These are phyloP conservation scores for Venturia carpophila DNA, from an alignment of 2,329 filamentous ascomycete genomes.

Conservation along the genomic window DNA sequence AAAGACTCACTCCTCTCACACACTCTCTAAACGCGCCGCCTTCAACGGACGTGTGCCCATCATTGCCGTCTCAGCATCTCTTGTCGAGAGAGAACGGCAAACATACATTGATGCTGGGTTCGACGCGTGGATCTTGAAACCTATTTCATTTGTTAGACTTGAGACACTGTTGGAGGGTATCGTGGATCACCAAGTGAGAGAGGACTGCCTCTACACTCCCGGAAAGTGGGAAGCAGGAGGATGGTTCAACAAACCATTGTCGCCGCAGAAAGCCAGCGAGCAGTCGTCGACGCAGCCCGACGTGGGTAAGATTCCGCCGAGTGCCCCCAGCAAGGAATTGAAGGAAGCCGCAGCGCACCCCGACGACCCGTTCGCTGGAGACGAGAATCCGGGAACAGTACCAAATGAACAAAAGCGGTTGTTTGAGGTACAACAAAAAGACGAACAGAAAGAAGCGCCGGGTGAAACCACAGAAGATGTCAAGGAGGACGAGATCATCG, in stretches of 20 bases:
- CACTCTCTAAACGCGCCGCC: slow-evolving; percentile 51
- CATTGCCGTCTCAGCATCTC: slow-evolving; percentile 78
- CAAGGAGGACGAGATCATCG: neutral
- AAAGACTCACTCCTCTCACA: slow-evolving; percentile 41
- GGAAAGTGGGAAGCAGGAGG: slow-evolving; percentile 80
- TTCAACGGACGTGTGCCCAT: slow-evolving; percentile 65
- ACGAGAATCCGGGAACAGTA: neutral
- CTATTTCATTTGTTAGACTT: slow-evolving; percentile 71
- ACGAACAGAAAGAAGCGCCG: neutral
- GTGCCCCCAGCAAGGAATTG: neutral
- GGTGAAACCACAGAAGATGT: neutral
- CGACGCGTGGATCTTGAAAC: slow-evolving; percentile 86
- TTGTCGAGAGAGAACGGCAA: slow-evolving; percentile 61
- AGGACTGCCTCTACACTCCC: slow-evolving; percentile 57
- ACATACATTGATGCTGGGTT: slow-evolving; percentile 72
- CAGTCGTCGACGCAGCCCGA: neutral
- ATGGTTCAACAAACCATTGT: slow-evolving; percentile 54
- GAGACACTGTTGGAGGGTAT: slow-evolving; percentile 63
- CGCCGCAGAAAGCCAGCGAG: neutral
- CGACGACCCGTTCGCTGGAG: neutral
- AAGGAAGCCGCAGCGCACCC: slow-evolving; percentile 2
- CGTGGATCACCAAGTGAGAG: slow-evolving; percentile 49
- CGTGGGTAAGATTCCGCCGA: neutral
- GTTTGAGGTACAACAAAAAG: neutral
- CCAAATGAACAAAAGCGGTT: slow-evolving; percentile 2